Percentiles rank a stretch among this genome's conserved stretches.
Conservation (phyloP, 192 early-diverging fungal species). For the Diversispora epigaea region DNA sequence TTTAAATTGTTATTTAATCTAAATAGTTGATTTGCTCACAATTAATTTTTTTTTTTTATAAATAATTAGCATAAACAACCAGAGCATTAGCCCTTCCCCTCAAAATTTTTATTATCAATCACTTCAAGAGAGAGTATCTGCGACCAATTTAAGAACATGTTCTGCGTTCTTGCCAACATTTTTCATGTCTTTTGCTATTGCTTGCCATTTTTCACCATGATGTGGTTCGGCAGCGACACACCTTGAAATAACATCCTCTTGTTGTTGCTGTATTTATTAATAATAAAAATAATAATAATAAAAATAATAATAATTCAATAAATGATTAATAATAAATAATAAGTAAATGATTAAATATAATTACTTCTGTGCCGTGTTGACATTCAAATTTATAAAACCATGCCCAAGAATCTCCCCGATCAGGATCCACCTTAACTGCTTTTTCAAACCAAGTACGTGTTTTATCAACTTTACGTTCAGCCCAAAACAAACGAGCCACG, state of each 20-base stretch:
- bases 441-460: constrained; percentile 89
- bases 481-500: constrained; percentile 91
- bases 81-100: not conserved
- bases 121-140: constrained; percentile 28
- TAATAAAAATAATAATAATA: no score
- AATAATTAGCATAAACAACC: not conserved
- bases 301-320: not conserved
- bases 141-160: constrained; percentile 55
- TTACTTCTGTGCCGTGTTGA: constrained; percentile 66
- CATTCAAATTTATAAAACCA: constrained; percentile 94
- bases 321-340: not conserved
- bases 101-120: not conserved
- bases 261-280: constrained; percentile 38
- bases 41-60: no score
- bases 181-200: constrained; percentile 70
- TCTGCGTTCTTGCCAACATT: constrained; percentile 67
- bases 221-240: constrained; percentile 81
- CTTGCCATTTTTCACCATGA: constrained; percentile 90
- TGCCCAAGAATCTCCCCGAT: constrained; percentile 92
- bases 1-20: no score
- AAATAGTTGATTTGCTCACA: no score
- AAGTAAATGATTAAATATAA: not conserved
- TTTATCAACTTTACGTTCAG: constrained; percentile 90
- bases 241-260: constrained; percentile 56
- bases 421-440: constrained; percentile 77